Evolutionary conservation across 495 filamentous ascomycete genomes (phyloP).

Genomic region (Acidiella bohemica): DNA sequence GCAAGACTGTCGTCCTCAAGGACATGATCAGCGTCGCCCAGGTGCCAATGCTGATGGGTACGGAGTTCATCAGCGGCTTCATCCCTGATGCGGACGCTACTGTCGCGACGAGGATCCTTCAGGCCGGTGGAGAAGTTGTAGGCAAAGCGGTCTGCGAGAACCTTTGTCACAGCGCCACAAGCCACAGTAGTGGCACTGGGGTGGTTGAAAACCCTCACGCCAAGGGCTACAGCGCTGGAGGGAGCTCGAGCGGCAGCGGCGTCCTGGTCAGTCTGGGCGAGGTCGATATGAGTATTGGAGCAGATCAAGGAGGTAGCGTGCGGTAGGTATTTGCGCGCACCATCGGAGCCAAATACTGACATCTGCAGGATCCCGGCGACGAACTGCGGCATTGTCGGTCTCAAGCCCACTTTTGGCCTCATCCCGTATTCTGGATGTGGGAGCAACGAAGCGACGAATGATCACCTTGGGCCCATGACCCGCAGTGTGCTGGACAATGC

Average conservation of each 20-base stretch:
- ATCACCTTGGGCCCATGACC: constrained; percentile 31
- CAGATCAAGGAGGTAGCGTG: constrained; percentile 50
- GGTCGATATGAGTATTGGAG: constrained; percentile 44
- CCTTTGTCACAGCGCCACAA: constrained; percentile 28
- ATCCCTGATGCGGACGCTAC: constrained; percentile 29
- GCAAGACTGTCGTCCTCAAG: constrained; percentile 23
- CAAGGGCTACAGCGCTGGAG: constrained; percentile 36
- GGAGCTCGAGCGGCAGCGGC: constrained; percentile 44
- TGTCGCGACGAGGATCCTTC: constrained; percentile 35
- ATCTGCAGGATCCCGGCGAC: constrained; percentile 35
- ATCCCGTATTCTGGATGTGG: constrained; percentile 26
- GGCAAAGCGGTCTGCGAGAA: constrained; percentile 33
- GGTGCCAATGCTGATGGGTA: constrained; percentile 24
- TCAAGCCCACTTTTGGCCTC: constrained; percentile 26
- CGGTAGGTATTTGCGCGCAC: constrained; percentile 1
- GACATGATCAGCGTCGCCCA: constrained; percentile 24
- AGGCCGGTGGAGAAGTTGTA: constrained; percentile 28
- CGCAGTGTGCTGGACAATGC: constrained; percentile 39
- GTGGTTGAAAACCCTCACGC: constrained; percentile 30
- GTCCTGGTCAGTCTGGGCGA: constrained; percentile 38
- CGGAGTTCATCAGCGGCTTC: constrained; percentile 21
- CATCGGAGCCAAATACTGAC: too few species aligned
- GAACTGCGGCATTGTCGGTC: constrained; percentile 27
- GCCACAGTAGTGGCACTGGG: constrained; percentile 28
- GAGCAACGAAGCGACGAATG: constrained; percentile 27